A percentile compares a stretch with the other conserved stretches of the same genome.
phyloP scores from a whole-genome alignment of 176 grass and related monocot genomes.

The Bolboschoenus planiculmis region DNA sequence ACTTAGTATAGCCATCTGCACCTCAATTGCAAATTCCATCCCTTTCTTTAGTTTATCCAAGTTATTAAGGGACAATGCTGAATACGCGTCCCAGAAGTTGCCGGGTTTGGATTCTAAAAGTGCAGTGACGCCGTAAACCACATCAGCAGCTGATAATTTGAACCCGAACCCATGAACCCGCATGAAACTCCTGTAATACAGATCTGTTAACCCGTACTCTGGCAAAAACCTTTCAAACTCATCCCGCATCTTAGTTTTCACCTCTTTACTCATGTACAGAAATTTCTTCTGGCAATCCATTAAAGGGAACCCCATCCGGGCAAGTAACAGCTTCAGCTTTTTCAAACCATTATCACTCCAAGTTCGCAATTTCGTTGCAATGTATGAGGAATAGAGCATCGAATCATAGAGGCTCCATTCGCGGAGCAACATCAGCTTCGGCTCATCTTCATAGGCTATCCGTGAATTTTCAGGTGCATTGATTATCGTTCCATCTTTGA shows the following conservation, averaged over 20 bases:
- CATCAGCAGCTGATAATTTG: slow-evolving; percentile 82
- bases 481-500: slow-evolving; percentile 86
- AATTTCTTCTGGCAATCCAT: slow-evolving; percentile 85
- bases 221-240: slow-evolving; percentile 80
- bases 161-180: slow-evolving; percentile 67
- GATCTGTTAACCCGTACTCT: slow-evolving; percentile 77
- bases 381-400: slow-evolving; percentile 87
- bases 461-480: slow-evolving; percentile 58
- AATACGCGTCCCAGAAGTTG: slow-evolving; percentile 80
- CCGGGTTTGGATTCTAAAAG: slow-evolving; percentile 61
- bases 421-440: slow-evolving; percentile 62
- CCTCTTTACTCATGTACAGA: slow-evolving; percentile 95
- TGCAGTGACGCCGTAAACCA: slow-evolving; percentile 81
- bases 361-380: slow-evolving; percentile 75
- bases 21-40: slow-evolving; percentile 71
- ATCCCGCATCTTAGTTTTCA: slow-evolving; percentile 81
- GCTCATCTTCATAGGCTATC: slow-evolving; percentile 92
- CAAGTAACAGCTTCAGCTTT: slow-evolving; percentile 81
- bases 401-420: slow-evolving; percentile 89
- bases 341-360: slow-evolving; percentile 93
- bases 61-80: slow-evolving; percentile 62
- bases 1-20: slow-evolving; percentile 72
- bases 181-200: slow-evolving; percentile 82
- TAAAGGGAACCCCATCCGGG: slow-evolving; percentile 81
- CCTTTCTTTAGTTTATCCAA: slow-evolving; percentile 64